Percentiles rank a stretch among this genome's conserved stretches.
Conservation (phyloP, 1,284 basidiomycete species). For the Omphalotus olearius region DNA sequence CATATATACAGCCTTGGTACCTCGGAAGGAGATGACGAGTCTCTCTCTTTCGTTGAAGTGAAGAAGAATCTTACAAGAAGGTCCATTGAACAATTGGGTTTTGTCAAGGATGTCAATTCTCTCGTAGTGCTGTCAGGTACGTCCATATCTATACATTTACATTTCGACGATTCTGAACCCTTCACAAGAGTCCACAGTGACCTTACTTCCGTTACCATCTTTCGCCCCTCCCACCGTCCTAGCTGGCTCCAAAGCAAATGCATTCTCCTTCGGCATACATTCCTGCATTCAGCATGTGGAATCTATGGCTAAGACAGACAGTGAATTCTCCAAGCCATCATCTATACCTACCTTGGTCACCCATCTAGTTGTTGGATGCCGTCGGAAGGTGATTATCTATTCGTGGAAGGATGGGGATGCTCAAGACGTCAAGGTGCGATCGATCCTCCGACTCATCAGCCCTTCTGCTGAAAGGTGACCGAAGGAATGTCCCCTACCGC, state of each 20-base stretch:
- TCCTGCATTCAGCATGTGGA: constrained; percentile 50
- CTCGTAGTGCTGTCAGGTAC: constrained; percentile 80
- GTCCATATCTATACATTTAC: constrained; percentile 19
- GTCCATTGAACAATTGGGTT: constrained; percentile 83
- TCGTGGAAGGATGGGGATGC: constrained; percentile 84
- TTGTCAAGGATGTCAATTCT: constrained; percentile 79
- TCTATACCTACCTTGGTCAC: constrained; percentile 64
- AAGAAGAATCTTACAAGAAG: constrained; percentile 63
- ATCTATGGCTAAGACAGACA: constrained; percentile 20
- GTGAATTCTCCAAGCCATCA: constrained; percentile 29
- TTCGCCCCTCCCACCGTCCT: constrained; percentile 70
- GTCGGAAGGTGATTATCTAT: constrained; percentile 82
- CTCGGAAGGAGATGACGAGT: constrained; percentile 27
- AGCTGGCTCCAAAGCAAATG: constrained; percentile 63
- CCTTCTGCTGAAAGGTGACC: no score
- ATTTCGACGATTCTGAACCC: background rate
- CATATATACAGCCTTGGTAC: constrained; percentile 12
- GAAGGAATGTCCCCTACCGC: constrained; percentile 79
- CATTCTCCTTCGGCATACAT: constrained; percentile 77
- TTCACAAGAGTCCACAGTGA: constrained; percentile 53
- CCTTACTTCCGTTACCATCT: constrained; percentile 59
- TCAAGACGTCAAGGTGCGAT: constrained; percentile 64
- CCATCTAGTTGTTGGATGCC: constrained; percentile 80
- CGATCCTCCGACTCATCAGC: background rate
- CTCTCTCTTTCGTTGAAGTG: constrained; percentile 53